Evolutionary conservation across 2,329 filamentous ascomycete genomes (phyloP), one percentile per base, ranked within the genome.

Genomic region (Endoconidiophora polonica): DNA sequence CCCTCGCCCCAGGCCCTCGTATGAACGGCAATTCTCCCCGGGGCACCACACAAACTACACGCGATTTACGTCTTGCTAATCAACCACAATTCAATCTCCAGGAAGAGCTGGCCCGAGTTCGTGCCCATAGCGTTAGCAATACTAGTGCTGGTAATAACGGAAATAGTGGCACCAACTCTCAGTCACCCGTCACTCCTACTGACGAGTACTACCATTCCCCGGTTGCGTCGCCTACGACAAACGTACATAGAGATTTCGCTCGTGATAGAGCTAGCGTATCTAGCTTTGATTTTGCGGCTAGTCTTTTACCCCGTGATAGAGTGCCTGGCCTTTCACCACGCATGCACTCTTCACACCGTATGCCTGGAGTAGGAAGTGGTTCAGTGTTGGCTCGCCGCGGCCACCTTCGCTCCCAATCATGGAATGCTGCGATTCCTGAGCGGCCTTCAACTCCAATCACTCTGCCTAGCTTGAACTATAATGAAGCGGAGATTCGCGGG

Each of bases 201-300:
- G 51, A 53, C 5, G 51, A 53, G 22, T 53, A 53, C 33, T 39
- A 42, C 12, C 51, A 53, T 7, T 53, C 51, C 5, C 51, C 51
- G 3, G 37, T 46, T 5, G 37, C 46, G 4, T 53, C 51, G 12
- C 51, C 51, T 16, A 49, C 36, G 10, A 41, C 43, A 7, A 42
- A 29, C 23, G 22, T 14, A 2, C 37, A 38, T 5, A 24, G 51
- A 3, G 46, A 53, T 10, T 46, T 42, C 29, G 26, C 33, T n/a
- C n/a, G 46, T n/a, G 41, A 53, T 14, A 43, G 51, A 26, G 51
- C 46, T 16, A 49, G 46, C n/a, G 39, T 53, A 18, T 53, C 51
- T 22, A 53, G 51, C 39, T 53, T 53, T 43, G 51, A 53, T 33
- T 43, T 46, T 43, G 51, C 42, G 10, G 26, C 41, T 37, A 29